These are phyloP conservation scores for Coniosporium apollinis DNA, from an alignment of 495 filamentous ascomycete genomes.

Conservation along the genomic window DNA sequence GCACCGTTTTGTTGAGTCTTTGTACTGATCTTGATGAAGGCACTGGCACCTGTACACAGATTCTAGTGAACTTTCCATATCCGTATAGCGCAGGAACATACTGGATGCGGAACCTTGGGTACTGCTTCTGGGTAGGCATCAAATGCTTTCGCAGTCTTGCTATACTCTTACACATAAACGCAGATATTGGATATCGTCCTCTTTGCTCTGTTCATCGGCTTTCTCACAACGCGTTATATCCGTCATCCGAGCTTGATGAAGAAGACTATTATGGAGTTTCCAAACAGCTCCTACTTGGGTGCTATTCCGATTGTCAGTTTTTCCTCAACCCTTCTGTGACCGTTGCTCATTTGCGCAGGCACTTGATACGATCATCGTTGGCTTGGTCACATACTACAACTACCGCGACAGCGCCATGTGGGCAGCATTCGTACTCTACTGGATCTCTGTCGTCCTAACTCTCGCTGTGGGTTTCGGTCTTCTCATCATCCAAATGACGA, in stretches of 20 bases:
- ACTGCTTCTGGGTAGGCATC: constrained; percentile 2
- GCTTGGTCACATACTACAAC: not conserved
- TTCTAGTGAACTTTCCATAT: constrained; percentile 1
- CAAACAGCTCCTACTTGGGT: not conserved
- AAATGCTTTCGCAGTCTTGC: not conserved
- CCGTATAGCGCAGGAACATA: too few relatives aligned
- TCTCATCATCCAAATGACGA: not conserved
- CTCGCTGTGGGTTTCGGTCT: not conserved
- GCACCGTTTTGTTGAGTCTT: not conserved
- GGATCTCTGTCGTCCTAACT: not conserved
- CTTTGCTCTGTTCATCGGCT: not conserved
- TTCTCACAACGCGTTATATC: not conserved
- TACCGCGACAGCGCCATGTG: not conserved
- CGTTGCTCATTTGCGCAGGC: too few relatives aligned
- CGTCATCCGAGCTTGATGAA: not conserved
- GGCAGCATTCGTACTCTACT: not conserved
- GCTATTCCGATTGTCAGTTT: not conserved
- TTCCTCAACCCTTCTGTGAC: too few relatives aligned
- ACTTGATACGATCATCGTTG: constrained; percentile 1
- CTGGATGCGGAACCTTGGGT: not conserved
- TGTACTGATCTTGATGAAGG: too few relatives aligned
- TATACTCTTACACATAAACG: not conserved
- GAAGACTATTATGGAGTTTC: not conserved
- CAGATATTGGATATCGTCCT: constrained; percentile 1
- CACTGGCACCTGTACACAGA: not conserved